These are phyloP conservation scores for Neurospora cerealis DNA, from an alignment of 495 filamentous ascomycete species.

Conservation along the genomic window DNA sequence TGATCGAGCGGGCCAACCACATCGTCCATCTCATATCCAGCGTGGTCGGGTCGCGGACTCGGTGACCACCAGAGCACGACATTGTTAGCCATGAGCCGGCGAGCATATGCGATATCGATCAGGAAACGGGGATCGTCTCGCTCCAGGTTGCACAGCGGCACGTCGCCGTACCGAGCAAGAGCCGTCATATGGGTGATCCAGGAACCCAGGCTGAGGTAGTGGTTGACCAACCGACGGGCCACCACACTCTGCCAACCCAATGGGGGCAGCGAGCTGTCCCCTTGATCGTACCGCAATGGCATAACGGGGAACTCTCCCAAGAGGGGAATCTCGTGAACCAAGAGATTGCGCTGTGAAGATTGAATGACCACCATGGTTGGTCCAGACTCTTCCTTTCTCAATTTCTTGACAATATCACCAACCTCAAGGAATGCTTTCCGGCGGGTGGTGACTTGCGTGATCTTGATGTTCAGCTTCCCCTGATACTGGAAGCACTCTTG, in stretches of 20 bases:
- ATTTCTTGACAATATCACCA: slow-evolving; percentile 74
- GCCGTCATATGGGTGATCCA: slow-evolving; percentile 86
- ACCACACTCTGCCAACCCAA: slow-evolving; percentile 91
- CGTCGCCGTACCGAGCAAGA: slow-evolving; percentile 82
- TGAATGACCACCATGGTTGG: slow-evolving; percentile 81
- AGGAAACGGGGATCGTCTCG: slow-evolving; percentile 86
- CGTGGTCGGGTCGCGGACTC: slow-evolving; percentile 81
- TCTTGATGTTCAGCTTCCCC: slow-evolving; percentile 77
- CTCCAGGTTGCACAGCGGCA: slow-evolving; percentile 92
- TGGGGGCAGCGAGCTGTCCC: slow-evolving; percentile 79
- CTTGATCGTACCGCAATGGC: slow-evolving; percentile 65
- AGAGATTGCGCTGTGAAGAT: slow-evolving; percentile 68
- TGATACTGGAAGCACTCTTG: slow-evolving; percentile 79
- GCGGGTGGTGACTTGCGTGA: slow-evolving; percentile 75
- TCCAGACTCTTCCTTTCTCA: slow-evolving; percentile 68
- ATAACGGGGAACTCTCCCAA: slow-evolving; percentile 79
- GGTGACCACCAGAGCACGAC: slow-evolving; percentile 98
- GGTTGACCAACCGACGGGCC: slow-evolving; percentile 72
- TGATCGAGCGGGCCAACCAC: slow-evolving; percentile 72
- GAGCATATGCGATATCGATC: slow-evolving; percentile 91
- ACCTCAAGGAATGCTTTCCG: slow-evolving; percentile 83
- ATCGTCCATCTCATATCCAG: slow-evolving; percentile 91
- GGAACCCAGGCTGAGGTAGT: slow-evolving; percentile 80
- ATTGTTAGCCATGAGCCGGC: slow-evolving; percentile 81
- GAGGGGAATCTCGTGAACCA: slow-evolving; percentile 77